Conservation (phyloP, 2,329 filamentous ascomycete genomes). For the Aplosporella prunicola region DNA sequence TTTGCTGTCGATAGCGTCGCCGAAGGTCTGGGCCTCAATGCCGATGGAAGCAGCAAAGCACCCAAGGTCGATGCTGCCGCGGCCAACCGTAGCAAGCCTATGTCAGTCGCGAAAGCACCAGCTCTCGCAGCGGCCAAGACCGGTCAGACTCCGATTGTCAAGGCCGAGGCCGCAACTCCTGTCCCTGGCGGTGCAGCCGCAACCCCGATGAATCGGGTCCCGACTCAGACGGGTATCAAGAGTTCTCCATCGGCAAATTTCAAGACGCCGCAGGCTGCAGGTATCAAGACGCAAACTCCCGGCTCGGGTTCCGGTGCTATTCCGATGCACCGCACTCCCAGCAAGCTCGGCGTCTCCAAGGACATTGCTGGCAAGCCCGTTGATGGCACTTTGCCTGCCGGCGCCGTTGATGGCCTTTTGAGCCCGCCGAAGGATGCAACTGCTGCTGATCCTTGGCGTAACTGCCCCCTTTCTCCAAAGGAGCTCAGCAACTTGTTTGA, state of each 20-base stretch:
- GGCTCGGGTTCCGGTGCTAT: constrained; percentile 15
- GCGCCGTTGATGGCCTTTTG: neutral
- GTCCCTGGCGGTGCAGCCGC: constrained; percentile 21
- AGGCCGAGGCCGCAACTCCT: constrained; percentile 28
- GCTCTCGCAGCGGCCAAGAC: constrained; percentile 20
- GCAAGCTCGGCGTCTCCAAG: constrained; percentile 6
- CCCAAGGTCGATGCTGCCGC: constrained; percentile 19
- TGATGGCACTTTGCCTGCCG: too few species aligned
- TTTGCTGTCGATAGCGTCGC: constrained; percentile 47
- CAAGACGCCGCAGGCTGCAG: constrained; percentile 27
- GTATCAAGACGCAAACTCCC: constrained; percentile 26
- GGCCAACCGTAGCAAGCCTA: constrained; percentile 16
- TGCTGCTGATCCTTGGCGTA: constrained; percentile 1
- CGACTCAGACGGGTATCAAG: constrained; percentile 29
- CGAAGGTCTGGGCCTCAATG: constrained; percentile 39
- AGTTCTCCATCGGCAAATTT: constrained; percentile 28
- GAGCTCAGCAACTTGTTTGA: neutral
- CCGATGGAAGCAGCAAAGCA: constrained; percentile 36
- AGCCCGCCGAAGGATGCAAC: neutral
- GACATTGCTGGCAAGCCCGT: neutral
- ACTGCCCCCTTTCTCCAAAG: constrained; percentile 6
- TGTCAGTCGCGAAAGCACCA: constrained; percentile 17
- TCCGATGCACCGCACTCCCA: constrained; percentile 8
- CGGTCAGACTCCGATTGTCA: constrained; percentile 24
- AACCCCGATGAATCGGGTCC: constrained; percentile 29